phyloP scores from a whole-genome alignment of 306 rosid species.

The Cucurbita argyrosperma region DNA sequence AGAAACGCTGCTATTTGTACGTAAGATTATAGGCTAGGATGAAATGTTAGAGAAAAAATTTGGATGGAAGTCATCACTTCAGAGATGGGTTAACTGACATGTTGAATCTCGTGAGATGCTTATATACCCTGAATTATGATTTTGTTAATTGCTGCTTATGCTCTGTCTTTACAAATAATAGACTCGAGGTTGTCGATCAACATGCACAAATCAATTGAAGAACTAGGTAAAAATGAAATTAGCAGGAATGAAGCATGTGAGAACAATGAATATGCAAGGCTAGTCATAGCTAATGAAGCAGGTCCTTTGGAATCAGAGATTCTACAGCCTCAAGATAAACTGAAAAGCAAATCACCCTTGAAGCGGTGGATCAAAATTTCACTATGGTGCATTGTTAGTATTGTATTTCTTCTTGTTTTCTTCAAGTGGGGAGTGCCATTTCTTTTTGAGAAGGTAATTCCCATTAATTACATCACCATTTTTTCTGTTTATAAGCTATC shows the following conservation, averaged over 20 bases:
- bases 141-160: not conserved
- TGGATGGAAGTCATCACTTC: not conserved
- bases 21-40: not conserved
- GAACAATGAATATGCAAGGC: slow-evolving; percentile 67
- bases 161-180: not conserved
- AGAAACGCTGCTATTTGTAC: not conserved
- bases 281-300: slow-evolving; percentile 63
- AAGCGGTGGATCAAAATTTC: slow-evolving; percentile 66
- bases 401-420: slow-evolving; percentile 24
- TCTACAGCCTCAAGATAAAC: slow-evolving; percentile 41
- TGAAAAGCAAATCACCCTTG: slow-evolving; percentile 24
- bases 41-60: not conserved
- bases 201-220: slow-evolving; percentile 41
- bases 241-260: slow-evolving; percentile 36
- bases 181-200: slow-evolving; percentile 16
- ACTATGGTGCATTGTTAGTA: slow-evolving; percentile 30
- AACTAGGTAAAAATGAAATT: slow-evolving; percentile 32
- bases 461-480: not conserved
- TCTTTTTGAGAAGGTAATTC: slow-evolving; percentile 65
- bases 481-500: not conserved
- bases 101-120: not conserved
- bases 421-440: slow-evolving; percentile 80
- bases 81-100: not conserved
- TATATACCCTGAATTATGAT: not conserved
- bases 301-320: slow-evolving; percentile 30